These are phyloP conservation scores for Sporothrix sp. DNA, from an alignment of 2,329 filamentous ascomycete species.

Conservation along the genomic window DNA sequence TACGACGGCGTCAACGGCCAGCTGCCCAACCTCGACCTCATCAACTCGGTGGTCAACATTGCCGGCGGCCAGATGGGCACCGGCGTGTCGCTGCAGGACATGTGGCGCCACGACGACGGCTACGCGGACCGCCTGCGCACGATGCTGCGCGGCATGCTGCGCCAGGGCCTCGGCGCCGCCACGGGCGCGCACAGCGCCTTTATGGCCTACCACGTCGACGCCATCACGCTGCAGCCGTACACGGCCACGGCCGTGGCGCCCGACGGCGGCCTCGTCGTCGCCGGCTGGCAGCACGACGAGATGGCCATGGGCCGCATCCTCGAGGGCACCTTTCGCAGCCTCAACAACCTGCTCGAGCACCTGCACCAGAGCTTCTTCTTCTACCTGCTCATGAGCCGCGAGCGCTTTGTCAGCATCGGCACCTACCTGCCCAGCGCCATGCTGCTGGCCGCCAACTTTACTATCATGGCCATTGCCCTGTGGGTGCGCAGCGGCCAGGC, in stretches of 20 bases:
- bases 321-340: constrained; percentile 81
- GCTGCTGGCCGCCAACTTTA: constrained; percentile 89
- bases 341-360: constrained; percentile 95
- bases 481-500: constrained; percentile 77
- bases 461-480: constrained; percentile 86
- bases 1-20: constrained; percentile 97
- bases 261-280: constrained; percentile 35
- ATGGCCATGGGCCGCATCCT: constrained; percentile 87
- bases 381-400: constrained; percentile 83
- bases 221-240: constrained; percentile 82
- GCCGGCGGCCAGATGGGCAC: constrained; percentile 90
- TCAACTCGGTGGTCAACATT: constrained; percentile 87
- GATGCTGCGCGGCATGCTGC: constrained; percentile 86
- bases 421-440: constrained; percentile 98
- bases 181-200: constrained; percentile 91
- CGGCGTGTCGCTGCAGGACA: constrained; percentile 70
- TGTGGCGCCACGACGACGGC: constrained; percentile 71
- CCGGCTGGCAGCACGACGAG: constrained; percentile 96
- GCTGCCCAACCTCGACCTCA: constrained; percentile 85
- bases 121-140: constrained; percentile 78
- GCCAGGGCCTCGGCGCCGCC: constrained; percentile 79
- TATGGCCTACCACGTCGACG: constrained; percentile 95
- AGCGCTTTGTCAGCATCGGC: constrained; percentile 94
- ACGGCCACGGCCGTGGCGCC: constrained; percentile 10
- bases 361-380: constrained; percentile 99